Conservation (phyloP, 352 stramenopile genomes). For the Thalassiosira mediterranea region DNA sequence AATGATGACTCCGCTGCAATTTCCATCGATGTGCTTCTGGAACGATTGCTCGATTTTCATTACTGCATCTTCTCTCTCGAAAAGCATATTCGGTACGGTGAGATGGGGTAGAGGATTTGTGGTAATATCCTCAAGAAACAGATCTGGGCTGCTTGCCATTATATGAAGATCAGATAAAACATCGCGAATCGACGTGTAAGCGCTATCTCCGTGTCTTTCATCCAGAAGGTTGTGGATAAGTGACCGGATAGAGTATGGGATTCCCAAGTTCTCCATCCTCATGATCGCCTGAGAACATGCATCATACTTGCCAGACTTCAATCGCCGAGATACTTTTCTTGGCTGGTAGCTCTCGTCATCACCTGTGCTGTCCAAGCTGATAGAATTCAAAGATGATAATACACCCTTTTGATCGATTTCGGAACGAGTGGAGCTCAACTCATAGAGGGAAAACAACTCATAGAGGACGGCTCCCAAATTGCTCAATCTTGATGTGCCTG, state of each 20-base stretch:
- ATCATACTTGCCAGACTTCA: neutral
- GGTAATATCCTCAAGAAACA: conserved; percentile 37
- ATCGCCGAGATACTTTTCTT: neutral
- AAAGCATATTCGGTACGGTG: conserved; percentile 30
- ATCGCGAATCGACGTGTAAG: conserved; percentile 32
- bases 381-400: too few species aligned
- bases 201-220: conserved; percentile 21
- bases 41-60: neutral
- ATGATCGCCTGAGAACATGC: neutral
- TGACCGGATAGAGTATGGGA: conserved; percentile 6
- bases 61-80: conserved; percentile 13
- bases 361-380: neutral
- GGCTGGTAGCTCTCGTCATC: neutral
- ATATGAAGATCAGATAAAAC: conserved; percentile 32
- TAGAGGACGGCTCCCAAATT: conserved; percentile 12
- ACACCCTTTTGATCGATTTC: neutral
- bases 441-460: neutral
- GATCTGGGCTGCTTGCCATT: conserved; percentile 33
- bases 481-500: too few species aligned
- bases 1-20: neutral
- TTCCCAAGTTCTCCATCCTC: conserved; percentile 8
- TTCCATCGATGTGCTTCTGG: neutral
- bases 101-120: conserved; percentile 5
- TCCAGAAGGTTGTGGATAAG: conserved; percentile 40
- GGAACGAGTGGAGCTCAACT: too few species aligned